Conservation (phyloP, 441 rosid genomes). For the Metrosideros polymorpha region DNA sequence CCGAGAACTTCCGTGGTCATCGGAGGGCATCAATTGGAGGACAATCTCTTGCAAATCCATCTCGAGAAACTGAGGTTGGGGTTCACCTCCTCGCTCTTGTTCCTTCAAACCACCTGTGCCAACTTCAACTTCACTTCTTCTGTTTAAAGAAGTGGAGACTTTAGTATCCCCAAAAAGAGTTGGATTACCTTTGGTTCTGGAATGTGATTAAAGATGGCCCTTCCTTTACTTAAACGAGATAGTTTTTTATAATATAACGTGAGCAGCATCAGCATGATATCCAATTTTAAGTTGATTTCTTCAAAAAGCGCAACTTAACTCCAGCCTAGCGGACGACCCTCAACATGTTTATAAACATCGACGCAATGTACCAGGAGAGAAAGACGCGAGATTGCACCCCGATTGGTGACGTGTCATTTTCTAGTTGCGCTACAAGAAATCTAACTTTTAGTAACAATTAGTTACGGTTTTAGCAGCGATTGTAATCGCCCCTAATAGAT, state of each 20-base stretch:
- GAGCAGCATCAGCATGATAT: neutral
- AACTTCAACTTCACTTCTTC: neutral
- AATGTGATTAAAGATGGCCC: neutral
- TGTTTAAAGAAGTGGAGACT: neutral
- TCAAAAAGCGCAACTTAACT: neutral
- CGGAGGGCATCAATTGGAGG: neutral
- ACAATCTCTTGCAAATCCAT: neutral
- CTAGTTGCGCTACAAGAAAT: neutral
- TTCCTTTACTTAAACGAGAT: neutral
- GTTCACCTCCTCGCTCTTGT: neutral
- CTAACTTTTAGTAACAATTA: neutral
- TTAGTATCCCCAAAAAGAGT: neutral
- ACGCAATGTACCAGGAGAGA: neutral
- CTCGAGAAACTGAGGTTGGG: neutral
- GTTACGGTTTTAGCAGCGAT: too few relatives aligned
- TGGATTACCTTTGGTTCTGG: neutral
- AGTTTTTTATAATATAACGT: neutral
- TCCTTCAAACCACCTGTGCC: neutral
- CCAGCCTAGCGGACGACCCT: neutral
- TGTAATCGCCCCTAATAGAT: too few relatives aligned
- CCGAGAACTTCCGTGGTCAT: neutral
- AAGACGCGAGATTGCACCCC: neutral
- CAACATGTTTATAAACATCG: neutral
- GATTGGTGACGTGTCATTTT: neutral
- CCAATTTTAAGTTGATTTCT: neutral